Conservation (phyloP, 164 flowering plant species). For the Macadamia tetraphylla region DNA sequence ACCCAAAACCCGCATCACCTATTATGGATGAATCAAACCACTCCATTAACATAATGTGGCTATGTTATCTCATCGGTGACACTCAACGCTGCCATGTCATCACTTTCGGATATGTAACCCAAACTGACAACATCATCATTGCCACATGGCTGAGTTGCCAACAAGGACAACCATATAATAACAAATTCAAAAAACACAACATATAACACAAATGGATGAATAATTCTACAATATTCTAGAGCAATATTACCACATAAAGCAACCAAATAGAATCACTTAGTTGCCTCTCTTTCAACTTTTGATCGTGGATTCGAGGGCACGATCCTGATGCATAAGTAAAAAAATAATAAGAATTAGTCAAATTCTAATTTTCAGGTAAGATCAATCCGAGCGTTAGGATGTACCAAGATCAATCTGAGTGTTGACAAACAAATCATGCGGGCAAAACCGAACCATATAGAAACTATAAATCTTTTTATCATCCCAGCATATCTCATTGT, state of each 20-base stretch:
- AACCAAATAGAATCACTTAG: neutral
- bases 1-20: too few species aligned
- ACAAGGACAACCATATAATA: too few species aligned
- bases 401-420: constrained; percentile 93
- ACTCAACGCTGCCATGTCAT: too few species aligned
- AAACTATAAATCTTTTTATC: constrained; percentile 81
- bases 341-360: neutral
- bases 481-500: constrained; percentile 79
- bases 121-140: too few species aligned
- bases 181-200: too few species aligned
- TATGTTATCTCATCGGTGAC: too few species aligned
- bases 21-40: too few species aligned
- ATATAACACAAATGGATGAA: neutral
- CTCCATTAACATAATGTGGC: too few species aligned
- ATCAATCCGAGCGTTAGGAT: constrained; percentile 8
- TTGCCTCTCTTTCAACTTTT: constrained; percentile 92
- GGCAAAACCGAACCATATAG: constrained; percentile 95
- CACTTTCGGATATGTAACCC: too few species aligned
- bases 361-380: neutral
- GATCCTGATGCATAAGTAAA: constrained; percentile 45
- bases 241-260: neutral
- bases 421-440: constrained; percentile 95
- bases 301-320: constrained; percentile 89
- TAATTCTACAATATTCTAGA: neutral
- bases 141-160: too few species aligned